These are phyloP conservation scores for Hypomontagnella monticulosa DNA, from an alignment of 495 filamentous ascomycete genomes.

Conservation along the genomic window DNA sequence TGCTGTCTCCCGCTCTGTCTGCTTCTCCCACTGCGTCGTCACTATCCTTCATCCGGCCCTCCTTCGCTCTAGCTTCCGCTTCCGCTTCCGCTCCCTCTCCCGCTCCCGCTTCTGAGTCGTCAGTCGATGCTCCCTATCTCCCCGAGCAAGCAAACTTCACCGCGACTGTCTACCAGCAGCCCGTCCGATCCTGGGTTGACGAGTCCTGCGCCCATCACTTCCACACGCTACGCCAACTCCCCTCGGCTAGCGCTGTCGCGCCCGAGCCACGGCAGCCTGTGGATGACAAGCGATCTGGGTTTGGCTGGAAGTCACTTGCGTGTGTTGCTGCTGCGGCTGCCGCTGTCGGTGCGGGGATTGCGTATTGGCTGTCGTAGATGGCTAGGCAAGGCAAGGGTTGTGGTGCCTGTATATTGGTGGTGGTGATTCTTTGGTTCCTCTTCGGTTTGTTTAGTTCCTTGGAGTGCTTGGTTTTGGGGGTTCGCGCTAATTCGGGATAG, in stretches of 20 bases:
- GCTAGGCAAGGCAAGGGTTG: too few relatives aligned
- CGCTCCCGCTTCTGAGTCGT: too few relatives aligned
- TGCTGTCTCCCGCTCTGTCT: constrained; percentile 3
- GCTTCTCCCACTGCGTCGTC: background rate
- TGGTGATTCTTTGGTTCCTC: background rate
- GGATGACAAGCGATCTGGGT: constrained; percentile 10
- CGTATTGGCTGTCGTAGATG: constrained; percentile 34
- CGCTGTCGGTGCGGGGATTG: constrained; percentile 27
- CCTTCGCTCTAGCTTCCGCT: background rate
- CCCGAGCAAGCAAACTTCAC: constrained; percentile 1
- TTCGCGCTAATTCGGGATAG: too few relatives aligned
- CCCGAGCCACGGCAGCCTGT: constrained; percentile 11
- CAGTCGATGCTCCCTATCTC: too few relatives aligned
- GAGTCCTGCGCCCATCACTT: constrained; percentile 11
- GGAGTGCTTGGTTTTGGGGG: background rate
- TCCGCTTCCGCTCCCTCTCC: background rate
- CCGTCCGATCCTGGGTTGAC: background rate
- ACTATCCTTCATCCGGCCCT: background rate
- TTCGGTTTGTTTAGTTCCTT: background rate
- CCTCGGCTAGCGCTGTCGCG: constrained; percentile 19
- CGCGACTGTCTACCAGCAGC: background rate
- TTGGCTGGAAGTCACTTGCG: constrained; percentile 38
- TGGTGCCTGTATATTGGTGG: constrained; percentile 1
- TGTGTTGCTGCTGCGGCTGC: constrained; percentile 34
- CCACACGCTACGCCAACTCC: constrained; percentile 18